Evolutionary conservation across 331 rosid genomes (phyloP).

Genomic region (Phaseolus coccineus): DNA sequence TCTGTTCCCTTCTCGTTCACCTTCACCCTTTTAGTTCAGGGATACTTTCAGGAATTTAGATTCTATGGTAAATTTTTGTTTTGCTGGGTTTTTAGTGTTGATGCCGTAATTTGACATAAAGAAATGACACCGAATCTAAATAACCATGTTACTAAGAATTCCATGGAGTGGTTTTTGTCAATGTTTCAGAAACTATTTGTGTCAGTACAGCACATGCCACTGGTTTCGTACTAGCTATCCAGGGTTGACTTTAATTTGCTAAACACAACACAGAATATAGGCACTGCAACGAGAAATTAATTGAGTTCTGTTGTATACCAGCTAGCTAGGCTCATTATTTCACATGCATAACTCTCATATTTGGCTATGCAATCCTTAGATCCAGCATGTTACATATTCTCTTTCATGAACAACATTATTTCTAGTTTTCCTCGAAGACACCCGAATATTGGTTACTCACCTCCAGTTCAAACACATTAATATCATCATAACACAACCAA

Average conservation of each 20-base stretch:
- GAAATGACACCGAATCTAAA: slow-evolving; percentile 26
- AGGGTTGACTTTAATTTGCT: slow-evolving; percentile 41
- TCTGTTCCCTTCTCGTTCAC: background rate
- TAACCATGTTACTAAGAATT: slow-evolving; percentile 22
- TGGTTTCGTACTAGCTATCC: slow-evolving; percentile 34
- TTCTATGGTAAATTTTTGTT: too few species aligned
- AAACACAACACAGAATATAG: slow-evolving; percentile 33
- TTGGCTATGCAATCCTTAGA: slow-evolving; percentile 35
- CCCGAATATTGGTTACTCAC: too few species aligned
- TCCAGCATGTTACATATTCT: slow-evolving; percentile 39
- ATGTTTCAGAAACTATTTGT: slow-evolving; percentile 45
- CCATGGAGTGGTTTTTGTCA: slow-evolving; percentile 45
- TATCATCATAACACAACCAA: too few species aligned
- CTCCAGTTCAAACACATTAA: too few species aligned
- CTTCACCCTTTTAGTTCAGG: too few species aligned
- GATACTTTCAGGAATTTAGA: too few species aligned
- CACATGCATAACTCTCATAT: slow-evolving; percentile 50
- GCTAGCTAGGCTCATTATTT: slow-evolving; percentile 46
- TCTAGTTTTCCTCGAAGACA: too few species aligned
- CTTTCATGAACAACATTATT: slow-evolving; percentile 12
- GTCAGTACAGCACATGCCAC: slow-evolving; percentile 54
- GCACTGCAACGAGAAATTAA: slow-evolving; percentile 24
- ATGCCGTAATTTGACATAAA: too few species aligned
- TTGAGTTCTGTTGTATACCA: slow-evolving; percentile 34
- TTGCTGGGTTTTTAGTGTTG: too few species aligned